phyloP scores from a whole-genome alignment of 176 grass and related monocot species.

The Ensete ventricosum region DNA sequence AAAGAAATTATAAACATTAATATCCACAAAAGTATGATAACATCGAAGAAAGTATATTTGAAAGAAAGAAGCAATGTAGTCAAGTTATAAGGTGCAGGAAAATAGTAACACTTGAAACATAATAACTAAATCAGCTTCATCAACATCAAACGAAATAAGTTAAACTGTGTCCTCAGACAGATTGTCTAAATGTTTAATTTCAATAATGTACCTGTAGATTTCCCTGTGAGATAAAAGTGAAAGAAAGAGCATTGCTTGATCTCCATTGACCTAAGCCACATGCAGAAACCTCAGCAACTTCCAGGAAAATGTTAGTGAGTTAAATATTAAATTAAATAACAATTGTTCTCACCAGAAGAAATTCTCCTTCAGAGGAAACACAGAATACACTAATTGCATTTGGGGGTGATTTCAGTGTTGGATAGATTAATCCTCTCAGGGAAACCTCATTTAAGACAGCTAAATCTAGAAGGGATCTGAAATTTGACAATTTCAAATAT shows the following conservation, averaged over 20 bases:
- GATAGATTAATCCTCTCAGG: slow-evolving; percentile 54
- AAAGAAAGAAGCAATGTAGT: no score
- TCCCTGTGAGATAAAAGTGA: slow-evolving; percentile 60
- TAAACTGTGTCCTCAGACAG: neutral
- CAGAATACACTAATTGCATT: slow-evolving; percentile 40
- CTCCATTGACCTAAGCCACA: slow-evolving; percentile 47
- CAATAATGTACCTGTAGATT: slow-evolving; percentile 66
- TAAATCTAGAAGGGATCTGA: slow-evolving; percentile 83
- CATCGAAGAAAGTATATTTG: no score
- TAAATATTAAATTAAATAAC: neutral
- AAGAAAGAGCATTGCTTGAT: slow-evolving; percentile 67
- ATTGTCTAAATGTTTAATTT: neutral
- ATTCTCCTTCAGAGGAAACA: slow-evolving; percentile 71
- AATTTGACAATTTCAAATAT: slow-evolving; percentile 27
- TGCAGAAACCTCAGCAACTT: slow-evolving; percentile 13
- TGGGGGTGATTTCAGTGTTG: slow-evolving; percentile 23
- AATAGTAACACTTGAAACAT: neutral
- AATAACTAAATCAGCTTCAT: neutral
- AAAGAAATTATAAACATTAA: no score
- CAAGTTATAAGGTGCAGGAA: neutral
- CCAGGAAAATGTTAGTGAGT: neutral
- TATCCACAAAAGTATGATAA: no score
- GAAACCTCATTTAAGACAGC: slow-evolving; percentile 63
- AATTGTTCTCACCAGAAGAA: slow-evolving; percentile 49
- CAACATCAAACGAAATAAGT: neutral